Evolutionary conservation across 2,329 filamentous ascomycete species (phyloP).

Genomic region (Magnaporthiopsis poae): DNA sequence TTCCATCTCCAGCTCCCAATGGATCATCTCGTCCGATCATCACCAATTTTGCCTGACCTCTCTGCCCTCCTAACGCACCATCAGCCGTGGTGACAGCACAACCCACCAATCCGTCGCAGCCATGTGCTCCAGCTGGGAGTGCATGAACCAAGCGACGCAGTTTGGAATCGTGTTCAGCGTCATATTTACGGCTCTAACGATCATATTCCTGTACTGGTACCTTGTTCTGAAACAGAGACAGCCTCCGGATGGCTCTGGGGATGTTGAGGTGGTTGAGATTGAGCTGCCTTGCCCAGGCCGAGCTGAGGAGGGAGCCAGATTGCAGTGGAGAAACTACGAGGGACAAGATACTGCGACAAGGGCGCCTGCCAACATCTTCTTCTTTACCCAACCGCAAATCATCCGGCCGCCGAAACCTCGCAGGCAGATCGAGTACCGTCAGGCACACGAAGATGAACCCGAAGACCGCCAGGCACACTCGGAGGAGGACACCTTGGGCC

Average conservation of each 20-base stretch:
- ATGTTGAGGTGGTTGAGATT: not conserved
- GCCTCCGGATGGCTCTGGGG: not conserved
- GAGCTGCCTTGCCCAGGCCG: not conserved
- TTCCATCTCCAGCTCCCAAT: not conserved
- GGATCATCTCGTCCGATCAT: not conserved
- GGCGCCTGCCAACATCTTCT: not conserved
- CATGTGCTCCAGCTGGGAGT: constrained; percentile 28
- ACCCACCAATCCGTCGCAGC: not conserved
- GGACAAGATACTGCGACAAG: not conserved
- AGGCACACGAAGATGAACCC: not conserved
- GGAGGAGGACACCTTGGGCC: not conserved
- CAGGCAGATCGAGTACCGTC: not conserved
- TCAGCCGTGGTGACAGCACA: not conserved
- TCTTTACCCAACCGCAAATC: not conserved
- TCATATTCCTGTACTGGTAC: constrained; percentile 25
- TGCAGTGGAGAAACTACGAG: not conserved
- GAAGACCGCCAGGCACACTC: not conserved
- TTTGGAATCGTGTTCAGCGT: constrained; percentile 31
- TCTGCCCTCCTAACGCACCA: not conserved
- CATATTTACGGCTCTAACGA: constrained; percentile 18
- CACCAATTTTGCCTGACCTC: not conserved
- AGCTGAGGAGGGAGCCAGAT: not conserved
- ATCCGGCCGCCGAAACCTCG: not conserved
- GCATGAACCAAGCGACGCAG: constrained; percentile 27
- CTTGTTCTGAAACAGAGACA: constrained; percentile 8